Evolutionary conservation across 306 rosid genomes (phyloP), one percentile per base, ranked within the genome.

Genomic region (Cicer judaicum): DNA sequence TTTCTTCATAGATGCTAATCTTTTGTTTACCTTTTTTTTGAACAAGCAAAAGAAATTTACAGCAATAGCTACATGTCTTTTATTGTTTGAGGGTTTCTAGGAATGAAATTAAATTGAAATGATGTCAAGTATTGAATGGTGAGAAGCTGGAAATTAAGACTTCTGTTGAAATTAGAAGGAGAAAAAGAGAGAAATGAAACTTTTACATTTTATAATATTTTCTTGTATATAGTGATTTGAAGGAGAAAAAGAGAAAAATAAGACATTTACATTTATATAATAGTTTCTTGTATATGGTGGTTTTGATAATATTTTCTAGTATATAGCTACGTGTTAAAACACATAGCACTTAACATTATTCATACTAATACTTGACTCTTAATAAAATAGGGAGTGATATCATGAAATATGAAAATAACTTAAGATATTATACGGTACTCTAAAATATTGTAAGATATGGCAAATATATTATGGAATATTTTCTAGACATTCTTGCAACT

Each of bases 401-500:
- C 40, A 43, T 18, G 39, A 42, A 65, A 65, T 44, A 44, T 49
- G 62, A 50, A 50, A 69, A 69, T 13, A 18, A 49, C 16, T 14
- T 34, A 5, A 69, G 74, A 69, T 56, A 69, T 69, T 39, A 5
- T 50, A 15, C 36, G 62, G 34, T 69, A 15, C 47, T 14, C 61
- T 9, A 34, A 34, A 36, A 29, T 48, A n/a, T 48, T 48, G 24
- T 21, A 15, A 24, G 24, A 47, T 50, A 49, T 11, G 41, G 1
- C 34, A 34, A 68, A 29, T 15, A 39, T 73, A 62, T 15, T 15
- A 15, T 61, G 48, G 6, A n/a, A 34, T 36, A 36, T 64, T 64
- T 75, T 75, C 16, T 64, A 48, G 64, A 74, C 24, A 47, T 74
- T 68, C 60, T 68, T 48, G 41, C 44, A 68, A 48, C 73, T 57